These are phyloP conservation scores for Alternaria angustiovoidea DNA, from an alignment of 2,329 filamentous ascomycete genomes.

Conservation along the genomic window DNA sequence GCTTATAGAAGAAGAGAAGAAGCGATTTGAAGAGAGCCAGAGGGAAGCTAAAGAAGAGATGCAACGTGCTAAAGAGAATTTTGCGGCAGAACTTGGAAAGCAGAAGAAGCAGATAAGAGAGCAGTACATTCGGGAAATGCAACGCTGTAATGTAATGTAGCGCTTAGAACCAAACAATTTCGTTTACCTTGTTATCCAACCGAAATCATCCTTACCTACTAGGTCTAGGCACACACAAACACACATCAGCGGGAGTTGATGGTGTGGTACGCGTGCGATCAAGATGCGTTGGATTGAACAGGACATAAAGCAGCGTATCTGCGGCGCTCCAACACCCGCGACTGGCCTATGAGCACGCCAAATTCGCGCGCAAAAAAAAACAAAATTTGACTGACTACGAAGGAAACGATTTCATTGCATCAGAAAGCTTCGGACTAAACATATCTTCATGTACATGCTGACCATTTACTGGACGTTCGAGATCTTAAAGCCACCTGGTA, in stretches of 20 bases:
- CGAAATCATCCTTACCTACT: neutral
- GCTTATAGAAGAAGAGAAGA: conserved; percentile 9
- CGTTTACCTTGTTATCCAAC: neutral
- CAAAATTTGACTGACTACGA: too few relatives aligned
- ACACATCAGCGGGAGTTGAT: too few relatives aligned
- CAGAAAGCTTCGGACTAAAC: neutral
- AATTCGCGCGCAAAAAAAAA: neutral
- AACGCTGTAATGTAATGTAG: neutral
- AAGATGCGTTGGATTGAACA: too few relatives aligned
- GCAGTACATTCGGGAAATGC: neutral
- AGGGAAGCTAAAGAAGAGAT: neutral
- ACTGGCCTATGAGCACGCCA: too few relatives aligned
- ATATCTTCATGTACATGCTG: too few relatives aligned
- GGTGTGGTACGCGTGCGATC: too few relatives aligned
- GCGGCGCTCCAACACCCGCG: too few relatives aligned
- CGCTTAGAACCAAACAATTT: neutral
- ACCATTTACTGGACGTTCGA: conserved; percentile 14
- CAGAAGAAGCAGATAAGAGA: neutral
- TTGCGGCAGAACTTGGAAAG: neutral
- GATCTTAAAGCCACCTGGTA: conserved; percentile 42
- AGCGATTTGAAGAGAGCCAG: conserved; percentile 1
- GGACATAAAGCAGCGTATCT: neutral
- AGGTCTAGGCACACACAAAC: too few relatives aligned
- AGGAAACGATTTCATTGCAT: neutral
- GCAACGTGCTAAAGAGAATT: neutral